Percentiles rank a stretch among this genome's conserved stretches.
Conservation (phyloP, 75 land plant genomes). For the Larix kaempferi region DNA sequence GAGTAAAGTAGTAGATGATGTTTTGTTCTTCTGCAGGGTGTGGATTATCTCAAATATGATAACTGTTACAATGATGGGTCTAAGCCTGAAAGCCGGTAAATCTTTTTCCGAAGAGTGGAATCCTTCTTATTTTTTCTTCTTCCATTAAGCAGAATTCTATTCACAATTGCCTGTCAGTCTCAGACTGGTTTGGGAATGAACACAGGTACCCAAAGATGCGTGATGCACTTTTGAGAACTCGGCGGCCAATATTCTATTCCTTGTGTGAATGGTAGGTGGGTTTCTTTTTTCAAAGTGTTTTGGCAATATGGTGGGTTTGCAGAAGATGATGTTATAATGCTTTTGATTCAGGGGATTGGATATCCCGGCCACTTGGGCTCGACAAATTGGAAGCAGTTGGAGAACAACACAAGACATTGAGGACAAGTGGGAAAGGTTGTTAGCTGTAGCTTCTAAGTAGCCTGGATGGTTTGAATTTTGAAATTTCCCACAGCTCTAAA, state of each 20-base stretch:
- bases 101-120: not conserved
- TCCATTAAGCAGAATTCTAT: not conserved
- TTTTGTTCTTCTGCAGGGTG: conserved; percentile 40
- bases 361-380: conserved; percentile 75
- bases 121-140: not conserved
- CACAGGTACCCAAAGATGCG: conserved; percentile 76
- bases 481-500: not conserved
- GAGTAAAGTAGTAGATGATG: not conserved
- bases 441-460: not conserved
- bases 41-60: conserved; percentile 94
- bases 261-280: conserved; percentile 83
- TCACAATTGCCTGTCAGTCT: not conserved
- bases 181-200: not conserved
- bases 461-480: not conserved
- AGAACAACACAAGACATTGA: conserved; percentile 71
- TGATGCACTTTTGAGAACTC: conserved; percentile 62
- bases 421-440: conserved; percentile 62
- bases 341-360: conserved; percentile 61
- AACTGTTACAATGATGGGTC: conserved; percentile 63
- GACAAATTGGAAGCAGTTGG: conserved; percentile 61
- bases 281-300: too few species aligned
- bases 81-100: conserved; percentile 52
- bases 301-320: too few species aligned
- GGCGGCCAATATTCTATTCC: conserved; percentile 78
- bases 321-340: not conserved